phyloP scores from a whole-genome alignment of 176 grass and related monocot genomes.

The Triticum turgidum region DNA sequence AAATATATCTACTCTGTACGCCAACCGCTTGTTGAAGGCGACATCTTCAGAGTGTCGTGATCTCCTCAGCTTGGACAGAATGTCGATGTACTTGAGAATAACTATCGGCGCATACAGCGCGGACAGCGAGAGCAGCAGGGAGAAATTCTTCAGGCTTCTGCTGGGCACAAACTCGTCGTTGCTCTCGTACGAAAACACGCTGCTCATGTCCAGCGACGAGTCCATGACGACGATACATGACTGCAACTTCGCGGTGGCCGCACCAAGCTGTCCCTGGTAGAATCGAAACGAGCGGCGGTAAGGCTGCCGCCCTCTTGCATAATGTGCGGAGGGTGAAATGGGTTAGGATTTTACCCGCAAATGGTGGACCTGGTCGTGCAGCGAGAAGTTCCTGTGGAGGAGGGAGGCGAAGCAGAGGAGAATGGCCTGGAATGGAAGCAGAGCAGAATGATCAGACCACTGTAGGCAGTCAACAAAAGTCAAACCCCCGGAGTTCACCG shows the following conservation, averaged over 20 bases:
- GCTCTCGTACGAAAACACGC: conserved; percentile 14
- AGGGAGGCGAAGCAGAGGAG: conserved; percentile 47
- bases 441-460: conserved; percentile 6
- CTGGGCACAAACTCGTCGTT: neutral
- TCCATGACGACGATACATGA: conserved; percentile 31
- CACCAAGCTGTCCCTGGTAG: conserved; percentile 49
- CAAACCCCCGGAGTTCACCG: neutral
- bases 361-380: conserved; percentile 48
- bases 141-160: conserved; percentile 47
- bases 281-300: neutral
- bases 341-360: conserved; percentile 38
- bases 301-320: neutral
- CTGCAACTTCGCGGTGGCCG: conserved; percentile 42
- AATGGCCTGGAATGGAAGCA: conserved; percentile 34
- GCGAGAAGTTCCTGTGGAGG: conserved; percentile 55
- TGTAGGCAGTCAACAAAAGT: conserved; percentile 18
- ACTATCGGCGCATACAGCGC: conserved; percentile 38
- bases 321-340: neutral
- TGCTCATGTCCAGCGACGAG: conserved; percentile 19
- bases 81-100: conserved; percentile 52
- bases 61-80: conserved; percentile 40
- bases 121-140: conserved; percentile 49
- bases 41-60: conserved; percentile 31
- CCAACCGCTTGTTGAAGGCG: conserved; percentile 65
- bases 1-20: conserved; percentile 68